Evolutionary conservation across 2,329 filamentous ascomycete genomes (phyloP).

Genomic region (Herpotrichia juniperi): DNA sequence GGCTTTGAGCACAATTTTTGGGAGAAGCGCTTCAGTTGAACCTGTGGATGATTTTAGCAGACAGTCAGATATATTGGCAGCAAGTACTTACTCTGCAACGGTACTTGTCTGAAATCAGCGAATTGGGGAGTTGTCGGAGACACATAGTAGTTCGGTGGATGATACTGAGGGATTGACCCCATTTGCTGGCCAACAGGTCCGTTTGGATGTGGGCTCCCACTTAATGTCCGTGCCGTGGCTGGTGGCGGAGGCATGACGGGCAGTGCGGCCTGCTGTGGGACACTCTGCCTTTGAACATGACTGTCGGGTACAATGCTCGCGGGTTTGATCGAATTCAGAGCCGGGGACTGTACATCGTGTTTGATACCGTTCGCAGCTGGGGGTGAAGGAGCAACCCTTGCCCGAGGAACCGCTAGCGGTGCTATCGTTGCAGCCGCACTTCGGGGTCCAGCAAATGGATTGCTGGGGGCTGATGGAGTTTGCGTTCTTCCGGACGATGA

Average conservation of each 20-base stretch:
- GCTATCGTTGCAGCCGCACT: slow-evolving; percentile 27
- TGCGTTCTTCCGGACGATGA: slow-evolving; percentile 32
- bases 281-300: slow-evolving; percentile 33
- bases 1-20: slow-evolving; percentile 68
- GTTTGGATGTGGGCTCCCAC: slow-evolving; percentile 51
- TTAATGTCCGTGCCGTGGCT: slow-evolving; percentile 40
- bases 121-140: slow-evolving; percentile 37
- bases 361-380: slow-evolving; percentile 41
- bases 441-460: slow-evolving; percentile 35
- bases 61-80: not conserved
- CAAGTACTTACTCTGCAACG: slow-evolving; percentile 54
- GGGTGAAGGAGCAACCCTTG: slow-evolving; percentile 43
- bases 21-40: slow-evolving; percentile 67
- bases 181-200: slow-evolving; percentile 30
- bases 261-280: slow-evolving; percentile 38
- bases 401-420: slow-evolving; percentile 22
- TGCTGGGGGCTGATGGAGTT: slow-evolving; percentile 29
- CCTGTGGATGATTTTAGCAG: slow-evolving; percentile 29
- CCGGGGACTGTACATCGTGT: slow-evolving; percentile 53
- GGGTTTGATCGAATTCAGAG: slow-evolving; percentile 45
- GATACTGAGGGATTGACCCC: slow-evolving; percentile 37
- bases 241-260: slow-evolving; percentile 49
- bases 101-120: slow-evolving; percentile 37
- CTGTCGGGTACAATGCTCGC: slow-evolving; percentile 43
- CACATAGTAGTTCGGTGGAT: slow-evolving; percentile 34